Conservation (phyloP, 768 basidiomycete genomes). For the Polyporus arcularius region DNA sequence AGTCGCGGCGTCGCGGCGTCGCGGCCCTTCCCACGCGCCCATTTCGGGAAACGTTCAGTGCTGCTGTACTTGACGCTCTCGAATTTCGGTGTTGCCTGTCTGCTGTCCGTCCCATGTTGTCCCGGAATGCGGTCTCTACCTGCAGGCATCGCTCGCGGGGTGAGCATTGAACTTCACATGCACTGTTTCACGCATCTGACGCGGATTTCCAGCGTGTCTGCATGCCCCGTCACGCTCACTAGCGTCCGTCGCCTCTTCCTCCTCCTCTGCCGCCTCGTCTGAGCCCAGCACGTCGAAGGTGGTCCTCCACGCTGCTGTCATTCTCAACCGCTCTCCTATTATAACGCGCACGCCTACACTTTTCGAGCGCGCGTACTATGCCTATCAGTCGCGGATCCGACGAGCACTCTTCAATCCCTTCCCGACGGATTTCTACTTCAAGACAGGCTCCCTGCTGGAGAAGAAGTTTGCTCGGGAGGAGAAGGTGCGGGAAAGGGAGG, state of each 20-base stretch:
- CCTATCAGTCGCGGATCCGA: constrained; percentile 81
- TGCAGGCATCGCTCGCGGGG: constrained; percentile 20
- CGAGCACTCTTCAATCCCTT: constrained; percentile 88
- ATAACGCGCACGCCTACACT: constrained; percentile 69
- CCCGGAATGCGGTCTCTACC: constrained; percentile 20
- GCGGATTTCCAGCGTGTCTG: constrained; percentile 14
- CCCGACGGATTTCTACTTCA: constrained; percentile 91
- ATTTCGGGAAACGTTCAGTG: constrained; percentile 6
- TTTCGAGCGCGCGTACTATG: constrained; percentile 81
- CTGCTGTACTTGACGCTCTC: constrained; percentile 4
- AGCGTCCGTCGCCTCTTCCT: constrained; percentile 25
- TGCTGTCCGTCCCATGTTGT: constrained; percentile 19
- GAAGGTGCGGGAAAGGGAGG: constrained; percentile 63
- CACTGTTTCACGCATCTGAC: background rate
- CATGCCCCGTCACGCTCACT: constrained; percentile 24
- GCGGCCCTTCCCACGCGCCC: constrained; percentile 11
- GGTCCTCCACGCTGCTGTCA: constrained; percentile 58
- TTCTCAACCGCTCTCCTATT: constrained; percentile 78
- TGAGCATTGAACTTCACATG: background rate
- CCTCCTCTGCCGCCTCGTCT: constrained; percentile 21
- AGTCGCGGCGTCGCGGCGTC: background rate
- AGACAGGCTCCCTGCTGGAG: constrained; percentile 84
- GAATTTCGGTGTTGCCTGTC: constrained; percentile 19
- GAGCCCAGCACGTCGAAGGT: constrained; percentile 37
- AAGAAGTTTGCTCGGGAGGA: constrained; percentile 79